Conservation (phyloP, 2,329 filamentous ascomycete species). For the Trichophyton simii region DNA sequence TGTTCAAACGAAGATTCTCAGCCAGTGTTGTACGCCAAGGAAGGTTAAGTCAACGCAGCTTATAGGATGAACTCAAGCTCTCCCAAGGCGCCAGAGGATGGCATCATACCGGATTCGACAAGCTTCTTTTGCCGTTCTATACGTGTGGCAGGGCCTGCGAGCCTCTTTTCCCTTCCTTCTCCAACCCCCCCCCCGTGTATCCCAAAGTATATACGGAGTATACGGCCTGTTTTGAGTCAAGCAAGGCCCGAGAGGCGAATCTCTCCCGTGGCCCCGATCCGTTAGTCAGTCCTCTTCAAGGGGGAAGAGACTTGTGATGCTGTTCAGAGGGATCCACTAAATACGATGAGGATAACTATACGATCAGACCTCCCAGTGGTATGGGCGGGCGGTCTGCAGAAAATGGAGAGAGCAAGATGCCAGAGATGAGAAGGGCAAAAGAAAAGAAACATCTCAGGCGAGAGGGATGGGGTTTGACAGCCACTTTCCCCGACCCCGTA, state of each 20-base stretch:
- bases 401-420: not conserved
- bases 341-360: slow-evolving; percentile 5
- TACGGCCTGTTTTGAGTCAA: not conserved
- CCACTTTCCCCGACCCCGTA: not conserved
- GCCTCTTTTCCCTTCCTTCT: not conserved
- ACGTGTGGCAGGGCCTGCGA: not conserved
- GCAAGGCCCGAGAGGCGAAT: not conserved
- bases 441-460: not conserved
- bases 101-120: not conserved
- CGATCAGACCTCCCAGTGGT: slow-evolving; percentile 1
- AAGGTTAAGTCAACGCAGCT: not conserved
- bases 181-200: too few species aligned
- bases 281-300: not conserved
- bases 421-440: not conserved
- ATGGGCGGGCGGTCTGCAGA: slow-evolving; percentile 2
- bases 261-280: not conserved
- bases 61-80: not conserved
- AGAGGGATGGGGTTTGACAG: not conserved
- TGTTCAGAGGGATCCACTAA: not conserved
- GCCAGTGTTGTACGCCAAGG: slow-evolving; percentile 2
- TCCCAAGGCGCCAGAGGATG: not conserved
- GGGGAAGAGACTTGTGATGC: not conserved
- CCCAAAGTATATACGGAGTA: not conserved
- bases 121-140: not conserved
- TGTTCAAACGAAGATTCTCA: not conserved